Evolutionary conservation across 2,329 filamentous ascomycete species (phyloP), one percentile per base, ranked within the genome.

Genomic region (Aspergillus arachidicola): DNA sequence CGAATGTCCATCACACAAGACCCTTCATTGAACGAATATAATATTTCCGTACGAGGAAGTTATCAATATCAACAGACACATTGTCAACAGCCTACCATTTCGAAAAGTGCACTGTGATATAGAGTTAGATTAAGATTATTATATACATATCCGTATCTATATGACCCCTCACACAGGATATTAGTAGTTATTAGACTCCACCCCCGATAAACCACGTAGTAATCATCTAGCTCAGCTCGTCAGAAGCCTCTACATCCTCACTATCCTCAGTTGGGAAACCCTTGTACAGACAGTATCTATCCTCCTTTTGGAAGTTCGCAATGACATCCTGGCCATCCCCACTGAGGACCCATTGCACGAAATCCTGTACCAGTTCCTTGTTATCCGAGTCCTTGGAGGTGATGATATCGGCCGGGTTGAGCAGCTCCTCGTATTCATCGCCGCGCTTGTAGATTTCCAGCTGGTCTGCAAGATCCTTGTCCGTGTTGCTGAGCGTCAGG

Each of bases 351-450:
- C 80, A 83, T 36, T 77, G 65, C 6, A 76, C 73, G 66, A 83
- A 83, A 4, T 64, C 64, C 9, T 73, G 66, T 0, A 79, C 79
- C 58, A 76, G 66, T 32, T 73, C 63, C 48, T 68, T 61, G 65
- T 82, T 77, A 28, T 69, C 67, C 0, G 76, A 75, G 46, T 76
- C 73, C 7, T 64, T 72, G 0, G 77, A 79, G 7, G 82, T 67
- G 3, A 82, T 69, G 4, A 81, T 68, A 68, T 81, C 78, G 1
- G 80, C 81, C 1, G 82, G 81, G 60, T 82, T 80, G 5, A 84
- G 67, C 2, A 84, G 68, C 2, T 72, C 67, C 3, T 72, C 71
- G 1, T 75, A 65, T 60, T 82, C 77, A 2, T 71, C 73, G 74
- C 79, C 72, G 57, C 48, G 45, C 59, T 66, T 67, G 61, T 68